These are phyloP conservation scores for Theileria orientalis DNA, from an alignment of 169 alveolate species.

Conservation along the genomic window DNA sequence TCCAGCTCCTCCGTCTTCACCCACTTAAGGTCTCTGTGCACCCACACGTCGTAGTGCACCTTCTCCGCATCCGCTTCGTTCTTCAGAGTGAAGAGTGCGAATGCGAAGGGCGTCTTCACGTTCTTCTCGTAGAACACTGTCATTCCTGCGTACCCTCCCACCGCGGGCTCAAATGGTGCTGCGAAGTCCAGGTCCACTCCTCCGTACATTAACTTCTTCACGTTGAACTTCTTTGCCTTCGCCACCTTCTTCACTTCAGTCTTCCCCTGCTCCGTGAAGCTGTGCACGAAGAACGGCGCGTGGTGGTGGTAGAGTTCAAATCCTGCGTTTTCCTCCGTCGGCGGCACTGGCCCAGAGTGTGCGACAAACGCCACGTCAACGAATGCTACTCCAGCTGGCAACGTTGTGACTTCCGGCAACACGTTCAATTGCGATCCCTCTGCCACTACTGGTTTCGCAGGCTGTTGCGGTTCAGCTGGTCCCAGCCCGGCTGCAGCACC, in stretches of 20 bases:
- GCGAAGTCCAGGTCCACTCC: conserved; percentile 3
- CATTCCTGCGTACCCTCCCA: conserved; percentile 1
- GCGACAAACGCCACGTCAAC: too few species aligned
- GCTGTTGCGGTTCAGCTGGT: neutral
- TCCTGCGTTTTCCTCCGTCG: neutral
- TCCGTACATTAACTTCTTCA: neutral
- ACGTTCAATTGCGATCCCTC: too few species aligned
- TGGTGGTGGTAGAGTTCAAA: neutral
- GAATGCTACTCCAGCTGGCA: too few species aligned
- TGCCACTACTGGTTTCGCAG: neutral
- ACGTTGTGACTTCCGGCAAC: too few species aligned
- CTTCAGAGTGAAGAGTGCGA: neutral
- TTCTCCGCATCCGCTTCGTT: neutral
- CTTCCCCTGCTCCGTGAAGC: too few species aligned
- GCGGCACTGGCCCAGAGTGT: neutral
- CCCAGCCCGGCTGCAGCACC: neutral
- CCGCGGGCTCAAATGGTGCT: conserved; percentile 1
- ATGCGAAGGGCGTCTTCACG: neutral
- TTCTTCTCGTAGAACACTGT: neutral
- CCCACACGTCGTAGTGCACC: neutral
- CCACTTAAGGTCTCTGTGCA: conserved; percentile 3
- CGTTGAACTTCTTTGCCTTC: neutral
- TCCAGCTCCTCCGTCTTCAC: neutral
- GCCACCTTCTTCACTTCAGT: too few species aligned
- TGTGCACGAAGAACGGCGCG: neutral